Percentiles rank a stretch among this genome's conserved stretches.
Evolutionary conservation across 441 rosid genomes (phyloP).

Genomic region (Populus hybrid): DNA sequence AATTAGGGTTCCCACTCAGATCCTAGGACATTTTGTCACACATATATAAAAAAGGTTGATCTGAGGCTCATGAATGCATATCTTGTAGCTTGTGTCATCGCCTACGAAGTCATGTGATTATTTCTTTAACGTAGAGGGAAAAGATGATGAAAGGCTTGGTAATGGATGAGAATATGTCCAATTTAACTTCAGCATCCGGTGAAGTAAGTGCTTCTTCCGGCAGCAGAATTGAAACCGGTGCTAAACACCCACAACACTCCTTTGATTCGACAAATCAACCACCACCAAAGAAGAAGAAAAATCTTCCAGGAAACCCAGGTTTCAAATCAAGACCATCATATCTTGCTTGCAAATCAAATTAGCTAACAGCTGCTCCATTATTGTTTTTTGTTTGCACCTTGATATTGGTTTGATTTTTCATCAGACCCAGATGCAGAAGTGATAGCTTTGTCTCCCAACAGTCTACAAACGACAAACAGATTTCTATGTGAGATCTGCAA

Average conservation of each 20-base stretch:
- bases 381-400: not conserved
- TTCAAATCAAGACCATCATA: conserved; percentile 6
- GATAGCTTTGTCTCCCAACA: conserved; percentile 54
- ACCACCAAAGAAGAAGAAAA: conserved; percentile 51
- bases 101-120: conserved; percentile 4
- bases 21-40: conserved; percentile 17
- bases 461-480: conserved; percentile 49
- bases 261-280: conserved; percentile 35
- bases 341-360: not conserved
- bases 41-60: conserved; percentile 11
- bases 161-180: conserved; percentile 44
- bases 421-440: conserved; percentile 65
- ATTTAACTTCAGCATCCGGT: conserved; percentile 51
- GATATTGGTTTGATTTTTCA: conserved; percentile 12
- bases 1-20: conserved; percentile 38
- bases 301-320: conserved; percentile 70
- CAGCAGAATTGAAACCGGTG: conserved; percentile 25
- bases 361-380: not conserved
- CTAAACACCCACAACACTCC: conserved; percentile 31
- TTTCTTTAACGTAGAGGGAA: not conserved
- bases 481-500: conserved; percentile 65
- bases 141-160: conserved; percentile 31
- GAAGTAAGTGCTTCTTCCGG: conserved; percentile 48
- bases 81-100: conserved; percentile 20
- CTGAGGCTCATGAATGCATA: conserved; percentile 15